These are phyloP conservation scores for Pulveroboletus sp. DNA, from an alignment of 768 basidiomycete species.

Conservation along the genomic window DNA sequence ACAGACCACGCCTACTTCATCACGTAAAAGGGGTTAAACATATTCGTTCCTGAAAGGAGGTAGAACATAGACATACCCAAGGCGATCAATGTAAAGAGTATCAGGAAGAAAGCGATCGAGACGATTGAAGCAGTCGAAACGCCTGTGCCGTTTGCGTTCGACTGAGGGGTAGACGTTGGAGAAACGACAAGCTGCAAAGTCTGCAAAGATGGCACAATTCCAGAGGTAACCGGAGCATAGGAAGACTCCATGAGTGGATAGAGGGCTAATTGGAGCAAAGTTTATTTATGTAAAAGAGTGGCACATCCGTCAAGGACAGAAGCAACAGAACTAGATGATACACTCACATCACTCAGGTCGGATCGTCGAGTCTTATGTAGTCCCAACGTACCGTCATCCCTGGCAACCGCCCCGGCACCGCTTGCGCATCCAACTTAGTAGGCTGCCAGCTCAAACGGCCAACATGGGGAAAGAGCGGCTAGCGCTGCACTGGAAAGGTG, in stretches of 20 bases:
- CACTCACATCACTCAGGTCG: not conserved
- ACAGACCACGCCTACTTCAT: constrained; percentile 9
- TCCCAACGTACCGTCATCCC: constrained; percentile 2
- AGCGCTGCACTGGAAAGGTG: not conserved
- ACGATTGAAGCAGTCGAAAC: constrained; percentile 3
- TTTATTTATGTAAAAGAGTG: not conserved
- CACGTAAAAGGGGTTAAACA: not conserved
- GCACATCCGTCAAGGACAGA: constrained; percentile 3
- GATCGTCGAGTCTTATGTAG: constrained; percentile 5
- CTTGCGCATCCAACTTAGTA: constrained; percentile 4
- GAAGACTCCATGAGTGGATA: constrained; percentile 7
- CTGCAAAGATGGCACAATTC: constrained; percentile 4
- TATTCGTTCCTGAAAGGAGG: not conserved
- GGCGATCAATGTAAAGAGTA: constrained; percentile 16
- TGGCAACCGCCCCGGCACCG: constrained; percentile 13
- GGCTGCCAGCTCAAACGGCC: too few relatives aligned
- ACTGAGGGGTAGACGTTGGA: not conserved
- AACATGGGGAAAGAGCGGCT: not conserved
- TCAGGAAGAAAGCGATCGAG: constrained; percentile 10
- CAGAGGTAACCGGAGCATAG: constrained; percentile 5
- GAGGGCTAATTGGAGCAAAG: not conserved
- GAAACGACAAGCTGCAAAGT: not conserved
- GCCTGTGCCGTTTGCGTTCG: not conserved
- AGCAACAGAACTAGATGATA: not conserved
- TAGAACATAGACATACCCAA: constrained; percentile 24